Conservation (phyloP, 768 basidiomycete species). For the Phylloporus sp. region DNA sequence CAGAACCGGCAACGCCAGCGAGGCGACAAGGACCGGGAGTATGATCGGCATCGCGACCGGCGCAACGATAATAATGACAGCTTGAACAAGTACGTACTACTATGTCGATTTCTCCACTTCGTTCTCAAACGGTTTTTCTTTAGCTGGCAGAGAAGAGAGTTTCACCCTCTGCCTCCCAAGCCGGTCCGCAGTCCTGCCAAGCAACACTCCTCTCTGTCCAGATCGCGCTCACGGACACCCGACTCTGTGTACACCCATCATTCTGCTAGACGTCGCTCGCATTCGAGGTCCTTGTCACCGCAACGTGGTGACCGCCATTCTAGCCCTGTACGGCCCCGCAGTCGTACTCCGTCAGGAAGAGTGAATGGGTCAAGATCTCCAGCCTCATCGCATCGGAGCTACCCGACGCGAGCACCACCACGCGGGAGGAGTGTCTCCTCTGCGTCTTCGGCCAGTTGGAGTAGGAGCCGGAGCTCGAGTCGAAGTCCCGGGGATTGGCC, state of each 20-base stretch:
- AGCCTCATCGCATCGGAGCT: constrained; percentile 39
- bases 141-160: constrained; percentile 68
- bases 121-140: constrained; percentile 8
- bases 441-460: constrained; percentile 50
- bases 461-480: constrained; percentile 49
- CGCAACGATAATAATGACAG: constrained; percentile 61
- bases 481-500: constrained; percentile 49
- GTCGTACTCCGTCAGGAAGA: constrained; percentile 47
- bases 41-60: constrained; percentile 36
- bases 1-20: constrained; percentile 31
- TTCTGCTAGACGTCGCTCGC: constrained; percentile 63
- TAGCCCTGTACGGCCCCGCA: constrained; percentile 43
- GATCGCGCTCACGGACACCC: constrained; percentile 51
- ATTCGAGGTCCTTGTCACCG: constrained; percentile 57
- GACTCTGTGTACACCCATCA: constrained; percentile 61
- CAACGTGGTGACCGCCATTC: constrained; percentile 50
- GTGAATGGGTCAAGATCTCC: constrained; percentile 38
- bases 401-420: constrained; percentile 27
- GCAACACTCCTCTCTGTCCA: constrained; percentile 41
- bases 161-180: constrained; percentile 37
- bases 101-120: constrained; percentile 6
- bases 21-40: constrained; percentile 25
- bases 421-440: constrained; percentile 50
- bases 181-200: constrained; percentile 33
- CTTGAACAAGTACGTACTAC: constrained; percentile 62